phyloP scores from a whole-genome alignment of 345 rosid genomes.

The Jatropha curcas region DNA sequence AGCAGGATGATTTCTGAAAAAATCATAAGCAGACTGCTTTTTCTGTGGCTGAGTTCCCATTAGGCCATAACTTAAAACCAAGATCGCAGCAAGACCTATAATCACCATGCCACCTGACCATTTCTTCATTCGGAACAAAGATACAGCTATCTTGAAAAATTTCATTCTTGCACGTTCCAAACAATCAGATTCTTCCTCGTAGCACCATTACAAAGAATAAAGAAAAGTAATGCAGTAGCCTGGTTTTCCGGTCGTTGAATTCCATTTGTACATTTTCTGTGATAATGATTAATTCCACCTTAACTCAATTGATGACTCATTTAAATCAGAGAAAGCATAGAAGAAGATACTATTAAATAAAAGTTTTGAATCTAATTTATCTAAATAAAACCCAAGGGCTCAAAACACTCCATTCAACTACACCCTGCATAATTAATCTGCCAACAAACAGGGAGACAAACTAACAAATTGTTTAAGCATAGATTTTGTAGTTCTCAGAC shows the following conservation, averaged over 20 bases:
- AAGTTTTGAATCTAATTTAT: neutral
- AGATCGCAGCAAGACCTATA: conserved; percentile 52
- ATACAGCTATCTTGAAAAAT: conserved; percentile 32
- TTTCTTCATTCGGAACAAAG: conserved; percentile 55
- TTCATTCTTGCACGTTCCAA: conserved; percentile 19
- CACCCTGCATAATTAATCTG: neutral
- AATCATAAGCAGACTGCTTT: conserved; percentile 48
- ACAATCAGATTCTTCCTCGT: neutral
- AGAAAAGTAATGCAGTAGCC: neutral
- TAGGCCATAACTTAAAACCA: conserved; percentile 53
- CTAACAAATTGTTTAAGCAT: neutral
- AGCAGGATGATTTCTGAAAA: conserved; percentile 41
- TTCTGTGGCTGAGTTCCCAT: conserved; percentile 37
- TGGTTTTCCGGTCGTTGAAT: neutral
- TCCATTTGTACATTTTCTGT: conserved; percentile 1
- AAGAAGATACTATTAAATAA: neutral
- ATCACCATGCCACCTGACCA: conserved; percentile 77
- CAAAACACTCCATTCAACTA: neutral
- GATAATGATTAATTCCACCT: neutral
- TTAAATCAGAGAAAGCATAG: neutral
- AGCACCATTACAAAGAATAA: neutral
- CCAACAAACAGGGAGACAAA: neutral
- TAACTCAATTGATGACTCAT: neutral
- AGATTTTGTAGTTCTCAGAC: neutral
- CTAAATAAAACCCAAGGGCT: neutral